These are phyloP conservation scores for Sphagnurus paluster DNA, from an alignment of 1,284 basidiomycete species.

Conservation along the genomic window DNA sequence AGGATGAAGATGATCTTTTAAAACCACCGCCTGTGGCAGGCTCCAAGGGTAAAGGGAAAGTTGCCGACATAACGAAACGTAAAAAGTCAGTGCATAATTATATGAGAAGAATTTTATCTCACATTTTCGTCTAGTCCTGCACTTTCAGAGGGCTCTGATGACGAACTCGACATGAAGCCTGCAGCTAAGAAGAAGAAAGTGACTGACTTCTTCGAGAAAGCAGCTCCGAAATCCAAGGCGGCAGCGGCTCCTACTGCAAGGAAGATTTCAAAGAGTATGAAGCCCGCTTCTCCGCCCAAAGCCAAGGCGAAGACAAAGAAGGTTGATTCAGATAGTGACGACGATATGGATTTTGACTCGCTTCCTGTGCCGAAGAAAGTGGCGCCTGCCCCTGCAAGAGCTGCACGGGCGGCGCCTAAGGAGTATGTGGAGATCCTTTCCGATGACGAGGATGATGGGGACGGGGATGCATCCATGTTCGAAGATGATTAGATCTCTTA, in stretches of 20 bases:
- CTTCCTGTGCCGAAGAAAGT: conserved; percentile 27
- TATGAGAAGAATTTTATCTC: background rate
- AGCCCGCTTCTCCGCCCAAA: conserved; percentile 47
- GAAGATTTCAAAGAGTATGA: conserved; percentile 57
- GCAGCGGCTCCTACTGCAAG: conserved; percentile 26
- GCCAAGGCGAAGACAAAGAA: conserved; percentile 36
- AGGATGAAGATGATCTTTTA: conserved; percentile 16
- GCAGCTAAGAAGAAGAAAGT: conserved; percentile 52
- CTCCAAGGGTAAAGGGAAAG: conserved; percentile 37
- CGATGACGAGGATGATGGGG: conserved; percentile 40
- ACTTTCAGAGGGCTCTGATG: conserved; percentile 42
- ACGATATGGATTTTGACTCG: conserved; percentile 34
- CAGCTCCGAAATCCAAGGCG: conserved; percentile 36
- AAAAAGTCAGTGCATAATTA: conserved; percentile 46
- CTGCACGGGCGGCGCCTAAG: conserved; percentile 39
- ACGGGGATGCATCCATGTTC: conserved; percentile 38
- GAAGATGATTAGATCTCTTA: conserved; percentile 22
- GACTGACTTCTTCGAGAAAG: conserved; percentile 64
- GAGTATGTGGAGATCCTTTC: conserved; percentile 56
- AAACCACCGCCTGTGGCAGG: conserved; percentile 4
- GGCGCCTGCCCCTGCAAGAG: conserved; percentile 31
- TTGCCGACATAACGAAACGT: conserved; percentile 39
- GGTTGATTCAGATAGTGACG: conserved; percentile 37
- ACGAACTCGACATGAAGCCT: conserved; percentile 41
- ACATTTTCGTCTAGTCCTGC: conserved; percentile 25